Base-by-base conservation (phyloP, 1,284 basidiomycete genomes). In the Macrocystidia cucumis region DNA sequence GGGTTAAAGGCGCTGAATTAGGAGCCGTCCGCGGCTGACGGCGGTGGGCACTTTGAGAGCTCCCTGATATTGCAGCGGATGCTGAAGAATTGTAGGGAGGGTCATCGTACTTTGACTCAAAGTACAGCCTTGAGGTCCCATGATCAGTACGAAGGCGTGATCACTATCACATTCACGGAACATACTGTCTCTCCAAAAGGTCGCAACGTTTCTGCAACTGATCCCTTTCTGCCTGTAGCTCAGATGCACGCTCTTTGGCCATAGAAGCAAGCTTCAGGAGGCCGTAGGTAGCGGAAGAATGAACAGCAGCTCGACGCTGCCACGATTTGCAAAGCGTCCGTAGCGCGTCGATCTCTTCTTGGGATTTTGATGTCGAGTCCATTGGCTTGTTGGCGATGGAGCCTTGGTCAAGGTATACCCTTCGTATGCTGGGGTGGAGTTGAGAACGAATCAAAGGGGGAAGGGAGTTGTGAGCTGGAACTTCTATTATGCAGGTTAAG, bases 301-400 rank as follows among this genome's bases (percentile, higher is more conserved):
- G 74, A 6, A 68, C 58, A 40, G 74, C 69, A 8, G 74, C 74
- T 26, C 74, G 69, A 37, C 65, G 67, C 29, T 70, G 67, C 74
- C 74, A 78, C 44, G 69, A 59, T 21, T 54, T 56, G 49, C 69
- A 74, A 40, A 65, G 63, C 19, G 57, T 54, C 24, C 62, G 62
- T 21, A 78, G 52, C 0, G 67, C 64, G 72, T 62, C 59, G 33
- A 61, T 62, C 41, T 71, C 72, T 24, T 51, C 55, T 22, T 55
- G 38, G 17, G 49, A 32, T 11, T 54, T 49, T 12, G 41, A 42
- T 25, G 52, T 38, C 5, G 50, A 21, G 5, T 49, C 52, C 4
- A 44, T 33, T 16, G 32, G 47, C 35, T 32, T 45, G 33, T 48
- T 39, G 34, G 45, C 46, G 44, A 44, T 24, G 16, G 45, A 29